Percentiles rank a stretch among this genome's conserved stretches.
phyloP scores from a whole-genome alignment of 306 rosid species.

The Prunus campanulata region DNA sequence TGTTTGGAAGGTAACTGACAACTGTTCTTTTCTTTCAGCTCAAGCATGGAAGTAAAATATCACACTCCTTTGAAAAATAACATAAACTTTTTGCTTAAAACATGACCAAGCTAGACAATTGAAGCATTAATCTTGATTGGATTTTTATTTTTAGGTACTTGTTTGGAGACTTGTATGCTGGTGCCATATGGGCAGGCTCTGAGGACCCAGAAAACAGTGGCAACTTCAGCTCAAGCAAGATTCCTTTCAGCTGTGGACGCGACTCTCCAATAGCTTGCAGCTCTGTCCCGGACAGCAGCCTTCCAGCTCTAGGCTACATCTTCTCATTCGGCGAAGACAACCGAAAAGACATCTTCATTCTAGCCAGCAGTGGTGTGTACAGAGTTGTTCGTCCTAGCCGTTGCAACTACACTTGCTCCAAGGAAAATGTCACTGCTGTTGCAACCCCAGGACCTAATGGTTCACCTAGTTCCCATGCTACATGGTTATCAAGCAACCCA shows the following conservation, averaged over 20 bases:
- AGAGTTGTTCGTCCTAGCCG: slow-evolving; percentile 78
- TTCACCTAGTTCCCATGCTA: slow-evolving; percentile 31
- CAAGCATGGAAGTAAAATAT: neutral
- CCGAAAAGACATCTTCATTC: slow-evolving; percentile 60
- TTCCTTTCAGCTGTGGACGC: slow-evolving; percentile 63
- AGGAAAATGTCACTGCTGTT: slow-evolving; percentile 51
- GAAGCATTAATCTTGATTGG: neutral
- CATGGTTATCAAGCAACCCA: slow-evolving; percentile 20
- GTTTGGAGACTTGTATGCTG: slow-evolving; percentile 74
- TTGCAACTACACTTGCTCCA: slow-evolving; percentile 60
- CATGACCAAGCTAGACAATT: neutral
- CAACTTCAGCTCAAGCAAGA: slow-evolving; percentile 51
- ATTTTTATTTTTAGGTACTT: slow-evolving; percentile 51
- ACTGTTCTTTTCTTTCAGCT: neutral
- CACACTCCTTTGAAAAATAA: neutral
- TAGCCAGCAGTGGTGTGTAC: slow-evolving; percentile 69
- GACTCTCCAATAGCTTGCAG: slow-evolving; percentile 67
- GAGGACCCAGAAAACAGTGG: slow-evolving; percentile 81
- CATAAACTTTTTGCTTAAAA: neutral
- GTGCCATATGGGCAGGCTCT: slow-evolving; percentile 66
- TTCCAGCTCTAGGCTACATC: slow-evolving; percentile 61
- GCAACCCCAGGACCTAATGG: slow-evolving; percentile 30
- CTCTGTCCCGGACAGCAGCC: slow-evolving; percentile 48
- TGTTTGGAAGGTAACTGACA: slow-evolving; percentile 68
- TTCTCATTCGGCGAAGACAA: slow-evolving; percentile 84